These are phyloP conservation scores for Vicia villosa DNA, from an alignment of 306 rosid genomes.

Conservation along the genomic window DNA sequence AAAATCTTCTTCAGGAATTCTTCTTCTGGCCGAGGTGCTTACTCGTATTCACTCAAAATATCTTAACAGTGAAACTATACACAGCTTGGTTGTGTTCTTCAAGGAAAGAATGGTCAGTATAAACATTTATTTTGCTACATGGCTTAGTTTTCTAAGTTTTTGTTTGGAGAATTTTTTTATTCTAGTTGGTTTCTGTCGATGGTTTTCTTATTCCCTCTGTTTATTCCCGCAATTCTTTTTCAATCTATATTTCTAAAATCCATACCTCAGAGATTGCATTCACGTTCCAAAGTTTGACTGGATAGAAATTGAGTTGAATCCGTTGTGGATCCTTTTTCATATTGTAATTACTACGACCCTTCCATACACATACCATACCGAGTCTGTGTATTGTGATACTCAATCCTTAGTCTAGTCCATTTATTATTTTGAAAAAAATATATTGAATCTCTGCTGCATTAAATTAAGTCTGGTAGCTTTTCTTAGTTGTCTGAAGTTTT, in stretches of 20 bases:
- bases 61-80: constrained; percentile 59
- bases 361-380: not conserved
- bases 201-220: constrained; percentile 15
- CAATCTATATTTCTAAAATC: constrained; percentile 1
- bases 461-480: constrained; percentile 13
- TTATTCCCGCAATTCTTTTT: constrained; percentile 17
- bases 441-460: constrained; percentile 2
- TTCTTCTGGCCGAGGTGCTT: constrained; percentile 88
- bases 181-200: constrained; percentile 18
- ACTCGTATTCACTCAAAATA: constrained; percentile 60
- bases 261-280: not conserved
- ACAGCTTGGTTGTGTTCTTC: constrained; percentile 80
- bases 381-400: not conserved
- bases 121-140: constrained; percentile 30
- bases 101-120: constrained; percentile 85
- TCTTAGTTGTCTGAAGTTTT: constrained; percentile 21
- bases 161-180: constrained; percentile 1
- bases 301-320: constrained; percentile 4
- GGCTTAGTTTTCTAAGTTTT: constrained; percentile 16
- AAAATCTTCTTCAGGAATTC: constrained; percentile 59
- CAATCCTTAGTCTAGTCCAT: not conserved
- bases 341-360: not conserved
- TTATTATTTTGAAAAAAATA: not conserved
- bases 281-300: constrained; percentile 19
- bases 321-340: not conserved